Conservation (phyloP, 2,329 filamentous ascomycete genomes). For the Aureobasidium sp. region DNA sequence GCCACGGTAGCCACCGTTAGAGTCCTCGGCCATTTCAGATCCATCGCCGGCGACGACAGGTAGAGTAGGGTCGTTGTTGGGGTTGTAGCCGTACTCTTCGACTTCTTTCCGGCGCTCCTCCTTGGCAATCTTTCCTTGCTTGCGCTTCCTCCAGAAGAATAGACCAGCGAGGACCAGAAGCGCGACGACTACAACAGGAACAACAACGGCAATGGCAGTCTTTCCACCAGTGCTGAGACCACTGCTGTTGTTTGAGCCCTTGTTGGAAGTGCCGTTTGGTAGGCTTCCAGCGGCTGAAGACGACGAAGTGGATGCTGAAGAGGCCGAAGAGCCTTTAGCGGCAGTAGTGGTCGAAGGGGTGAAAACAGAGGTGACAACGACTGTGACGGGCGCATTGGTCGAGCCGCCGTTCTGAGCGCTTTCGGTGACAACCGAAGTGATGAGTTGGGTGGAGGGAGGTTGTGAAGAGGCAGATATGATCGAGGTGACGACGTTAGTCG, state of each 20-base stretch:
- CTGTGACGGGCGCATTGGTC: slow-evolving; percentile 15
- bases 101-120: slow-evolving; percentile 91
- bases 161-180: slow-evolving; percentile 67
- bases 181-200: slow-evolving; percentile 83
- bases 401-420: slow-evolving; percentile 10
- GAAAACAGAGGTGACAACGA: slow-evolving; percentile 17
- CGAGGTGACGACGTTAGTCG: slow-evolving; percentile 16
- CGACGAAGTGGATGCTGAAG: slow-evolving; percentile 13
- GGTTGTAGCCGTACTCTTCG: slow-evolving; percentile 95
- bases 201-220: slow-evolving; percentile 87
- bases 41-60: slow-evolving; percentile 50
- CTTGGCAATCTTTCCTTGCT: slow-evolving; percentile 73
- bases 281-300: slow-evolving; percentile 17
- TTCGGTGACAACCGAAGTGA: slow-evolving; percentile 20
- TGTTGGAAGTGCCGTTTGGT: slow-evolving; percentile 13
- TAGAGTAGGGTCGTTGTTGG: slow-evolving; percentile 86
- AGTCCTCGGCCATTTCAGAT: slow-evolving; percentile 72
- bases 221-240: slow-evolving; percentile 56
- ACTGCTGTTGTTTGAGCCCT: slow-evolving; percentile 19
- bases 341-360: slow-evolving; percentile 13
- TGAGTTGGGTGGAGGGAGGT: slow-evolving; percentile 17
- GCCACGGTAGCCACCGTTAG: slow-evolving; percentile 74
- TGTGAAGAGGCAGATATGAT: slow-evolving; percentile 16
- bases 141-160: slow-evolving; percentile 82
- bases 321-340: neutral